These are phyloP conservation scores for Ceratocystis alfenasii DNA, from an alignment of 2,329 filamentous ascomycete genomes.

Conservation along the genomic window DNA sequence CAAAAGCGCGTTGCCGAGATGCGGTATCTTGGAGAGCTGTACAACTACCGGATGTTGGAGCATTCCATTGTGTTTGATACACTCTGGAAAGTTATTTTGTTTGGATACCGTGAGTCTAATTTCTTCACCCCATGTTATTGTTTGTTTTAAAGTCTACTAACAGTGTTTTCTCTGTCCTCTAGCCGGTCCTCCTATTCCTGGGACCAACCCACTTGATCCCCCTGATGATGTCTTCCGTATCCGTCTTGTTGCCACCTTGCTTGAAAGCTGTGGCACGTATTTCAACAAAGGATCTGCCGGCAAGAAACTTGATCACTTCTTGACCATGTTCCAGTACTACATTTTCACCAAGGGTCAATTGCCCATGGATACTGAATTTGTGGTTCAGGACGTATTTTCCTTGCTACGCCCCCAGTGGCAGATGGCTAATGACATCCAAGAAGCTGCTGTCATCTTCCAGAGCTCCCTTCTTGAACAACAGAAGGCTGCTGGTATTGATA, in stretches of 20 bases:
- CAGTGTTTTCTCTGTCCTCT: slow-evolving; percentile 20
- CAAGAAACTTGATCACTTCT: slow-evolving; percentile 95
- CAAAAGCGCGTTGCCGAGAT: slow-evolving; percentile 90
- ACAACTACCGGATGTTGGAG: slow-evolving; percentile 95
- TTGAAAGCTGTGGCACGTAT: slow-evolving; percentile 93
- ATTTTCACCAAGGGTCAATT: slow-evolving; percentile 78
- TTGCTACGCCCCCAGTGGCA: slow-evolving; percentile 87
- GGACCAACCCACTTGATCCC: slow-evolving; percentile 66
- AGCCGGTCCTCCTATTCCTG: slow-evolving; percentile 71
- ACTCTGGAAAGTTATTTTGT: slow-evolving; percentile 86
- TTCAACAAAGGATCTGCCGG: slow-evolving; percentile 87
- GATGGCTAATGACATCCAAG: slow-evolving; percentile 64
- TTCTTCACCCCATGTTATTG: background rate
- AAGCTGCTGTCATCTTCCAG: slow-evolving; percentile 72
- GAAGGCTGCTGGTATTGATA: slow-evolving; percentile 62
- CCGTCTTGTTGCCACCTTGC: slow-evolving; percentile 72
- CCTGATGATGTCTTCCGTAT: slow-evolving; percentile 96
- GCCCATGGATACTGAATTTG: slow-evolving; percentile 95
- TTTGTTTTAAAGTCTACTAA: background rate
- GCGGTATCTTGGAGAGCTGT: slow-evolving; percentile 91
- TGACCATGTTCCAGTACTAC: slow-evolving; percentile 96
- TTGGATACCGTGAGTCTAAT: slow-evolving; percentile 57
- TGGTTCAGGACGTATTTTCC: slow-evolving; percentile 83
- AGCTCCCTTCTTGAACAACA: slow-evolving; percentile 85
- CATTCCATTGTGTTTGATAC: slow-evolving; percentile 91